phyloP scores from a whole-genome alignment of 331 rosid genomes.

The Cucumis variabilis region DNA sequence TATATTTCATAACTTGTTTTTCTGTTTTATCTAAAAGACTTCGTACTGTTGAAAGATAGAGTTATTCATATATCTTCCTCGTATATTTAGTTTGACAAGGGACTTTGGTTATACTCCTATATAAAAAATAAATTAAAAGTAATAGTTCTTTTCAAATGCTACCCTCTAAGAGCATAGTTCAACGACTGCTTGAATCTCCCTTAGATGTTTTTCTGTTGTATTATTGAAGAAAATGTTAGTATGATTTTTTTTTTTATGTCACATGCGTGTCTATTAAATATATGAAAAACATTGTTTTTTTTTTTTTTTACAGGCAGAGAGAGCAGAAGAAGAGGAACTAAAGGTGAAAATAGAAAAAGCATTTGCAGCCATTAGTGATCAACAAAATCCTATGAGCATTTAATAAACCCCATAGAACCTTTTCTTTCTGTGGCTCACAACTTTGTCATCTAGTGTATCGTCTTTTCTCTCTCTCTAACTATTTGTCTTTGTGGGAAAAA shows the following conservation, averaged over 20 bases:
- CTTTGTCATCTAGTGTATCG: neutral
- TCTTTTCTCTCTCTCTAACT: neutral
- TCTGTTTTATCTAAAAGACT: too few relatives aligned
- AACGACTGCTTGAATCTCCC: too few relatives aligned
- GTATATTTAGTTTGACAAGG: too few relatives aligned
- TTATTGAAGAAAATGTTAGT: too few relatives aligned
- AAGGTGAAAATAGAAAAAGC: conserved; percentile 2
- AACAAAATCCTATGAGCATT: neutral
- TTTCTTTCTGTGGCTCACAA: neutral
- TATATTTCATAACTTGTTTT: too few relatives aligned
- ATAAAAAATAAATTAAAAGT: too few relatives aligned
- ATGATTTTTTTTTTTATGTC: neutral
- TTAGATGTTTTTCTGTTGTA: too few relatives aligned
- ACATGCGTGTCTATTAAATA: neutral
- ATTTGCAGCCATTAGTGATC: conserved; percentile 21
- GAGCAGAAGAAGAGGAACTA: conserved; percentile 12
- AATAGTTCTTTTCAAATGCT: too few relatives aligned
- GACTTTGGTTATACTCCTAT: too few relatives aligned
- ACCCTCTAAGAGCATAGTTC: too few relatives aligned
- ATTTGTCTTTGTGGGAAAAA: neutral
- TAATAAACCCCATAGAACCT: neutral
- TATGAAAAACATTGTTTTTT: neutral
- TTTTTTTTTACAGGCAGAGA: conserved; percentile 12
- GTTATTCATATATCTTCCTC: too few relatives aligned
- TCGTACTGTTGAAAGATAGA: too few relatives aligned